Evolutionary conservation across 2,329 filamentous ascomycete species (phyloP), one percentile per base, ranked within the genome.

Genomic region (Calonectria naviculata): DNA sequence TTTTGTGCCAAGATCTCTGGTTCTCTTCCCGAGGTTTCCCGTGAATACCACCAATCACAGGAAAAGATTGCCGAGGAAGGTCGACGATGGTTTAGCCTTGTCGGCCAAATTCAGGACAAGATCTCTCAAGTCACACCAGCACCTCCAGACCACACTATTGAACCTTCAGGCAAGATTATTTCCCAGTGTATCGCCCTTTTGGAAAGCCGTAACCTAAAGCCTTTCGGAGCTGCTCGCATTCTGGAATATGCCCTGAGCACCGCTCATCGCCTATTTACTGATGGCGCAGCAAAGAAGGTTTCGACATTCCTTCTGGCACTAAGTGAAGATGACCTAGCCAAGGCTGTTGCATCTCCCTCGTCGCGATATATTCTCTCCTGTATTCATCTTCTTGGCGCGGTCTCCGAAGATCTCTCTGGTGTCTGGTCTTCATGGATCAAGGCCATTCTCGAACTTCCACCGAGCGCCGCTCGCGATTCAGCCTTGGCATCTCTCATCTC

Each of bases 11-110:
- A 89, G 42, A 91, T 98, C 68, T 92, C 91, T 65, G 89, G 90
- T 7, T 97, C 95, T 0, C 88, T 94, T 6, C 95, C 95, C 1
- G 95, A 96, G 79, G 91, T 96, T 67, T 95, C 95, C 0, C 93
- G 93, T 72, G 93, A 95, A 21, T 94, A 94, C 75, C 87, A 89
- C 29, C 87, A 87, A 47, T 97, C 94, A 0, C 95, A 98, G 80
- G 87, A 90, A 62, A 85, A 86, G 46, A 87, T 97, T 29, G 89
- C 90, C 12, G 87, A 91, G 8, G 89, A 93, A 76, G 92, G 92
- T 0, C 85, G 87, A 54, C 91, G 93, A 0, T 94, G 94, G 84
- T 92, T 93, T 71, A 83, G 88, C 2, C 82, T 95, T 12, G 86
- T 85, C 0, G 86, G 86, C 1, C 83, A 84, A 24, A 82, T 91